These are phyloP conservation scores for Solanum habrochaites DNA, from an alignment of 257 asterid species.

Conservation along the genomic window DNA sequence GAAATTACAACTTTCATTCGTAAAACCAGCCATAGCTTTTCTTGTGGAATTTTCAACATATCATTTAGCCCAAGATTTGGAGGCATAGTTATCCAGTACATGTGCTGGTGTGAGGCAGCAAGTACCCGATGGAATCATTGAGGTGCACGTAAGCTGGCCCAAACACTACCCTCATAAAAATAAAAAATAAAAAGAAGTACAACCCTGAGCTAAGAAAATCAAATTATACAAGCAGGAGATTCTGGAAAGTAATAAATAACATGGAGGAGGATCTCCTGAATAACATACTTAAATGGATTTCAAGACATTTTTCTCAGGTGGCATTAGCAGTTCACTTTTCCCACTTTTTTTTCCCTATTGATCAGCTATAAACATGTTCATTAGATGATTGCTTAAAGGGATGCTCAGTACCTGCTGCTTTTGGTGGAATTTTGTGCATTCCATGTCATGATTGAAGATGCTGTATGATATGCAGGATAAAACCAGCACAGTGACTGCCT, in stretches of 20 bases:
- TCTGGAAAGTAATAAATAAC: background rate
- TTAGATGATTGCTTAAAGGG: background rate
- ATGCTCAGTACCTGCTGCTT: background rate
- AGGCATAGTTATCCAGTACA: background rate
- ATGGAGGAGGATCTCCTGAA: background rate
- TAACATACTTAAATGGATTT: background rate
- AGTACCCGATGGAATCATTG: background rate
- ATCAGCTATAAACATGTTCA: background rate
- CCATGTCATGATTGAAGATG: background rate
- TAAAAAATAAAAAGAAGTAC: background rate
- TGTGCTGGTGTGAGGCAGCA: background rate
- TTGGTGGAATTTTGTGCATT: background rate
- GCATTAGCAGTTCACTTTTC: background rate
- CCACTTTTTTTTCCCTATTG: background rate
- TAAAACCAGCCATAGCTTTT: no score
- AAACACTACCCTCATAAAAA: background rate
- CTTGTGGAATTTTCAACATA: no score
- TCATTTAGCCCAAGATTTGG: background rate
- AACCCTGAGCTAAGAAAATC: background rate
- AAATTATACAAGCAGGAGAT: background rate
- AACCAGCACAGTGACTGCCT: background rate
- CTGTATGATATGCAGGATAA: background rate
- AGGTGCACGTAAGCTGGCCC: background rate
- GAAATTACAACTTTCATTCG: background rate
- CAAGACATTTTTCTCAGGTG: background rate